phyloP scores from a whole-genome alignment of 192 early-diverging fungal genomes.

The Podila epicladia region DNA sequence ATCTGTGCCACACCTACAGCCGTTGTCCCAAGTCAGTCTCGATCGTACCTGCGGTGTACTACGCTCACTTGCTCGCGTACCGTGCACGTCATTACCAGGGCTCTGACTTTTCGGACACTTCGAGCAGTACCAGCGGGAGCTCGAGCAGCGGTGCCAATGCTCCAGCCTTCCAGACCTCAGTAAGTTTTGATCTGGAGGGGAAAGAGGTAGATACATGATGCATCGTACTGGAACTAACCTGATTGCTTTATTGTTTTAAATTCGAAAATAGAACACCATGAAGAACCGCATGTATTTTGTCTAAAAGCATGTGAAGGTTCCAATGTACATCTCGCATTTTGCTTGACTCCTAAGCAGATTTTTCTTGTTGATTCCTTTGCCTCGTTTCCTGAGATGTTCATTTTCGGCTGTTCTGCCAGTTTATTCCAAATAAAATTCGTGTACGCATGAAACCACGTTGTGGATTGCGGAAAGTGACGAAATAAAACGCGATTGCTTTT shows the following conservation, averaged over 20 bases:
- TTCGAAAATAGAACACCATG: neutral
- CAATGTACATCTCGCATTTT: neutral
- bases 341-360: neutral
- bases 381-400: too few relatives aligned
- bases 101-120: slow-evolving; percentile 53
- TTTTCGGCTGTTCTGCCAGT: too few relatives aligned
- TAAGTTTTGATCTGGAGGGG: neutral
- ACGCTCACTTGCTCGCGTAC: slow-evolving; percentile 86
- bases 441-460: too few relatives aligned
- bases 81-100: slow-evolving; percentile 76
- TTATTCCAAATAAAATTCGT: neutral
- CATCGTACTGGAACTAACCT: neutral
- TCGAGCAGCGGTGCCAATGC: neutral
- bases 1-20: slow-evolving; percentile 91
- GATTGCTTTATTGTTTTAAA: neutral
- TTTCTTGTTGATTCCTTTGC: too few relatives aligned
- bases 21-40: slow-evolving; percentile 88
- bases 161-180: neutral
- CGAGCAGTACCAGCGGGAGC: neutral
- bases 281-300: neutral
- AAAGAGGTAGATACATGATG: neutral
- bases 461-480: neutral
- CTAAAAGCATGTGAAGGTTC: neutral
- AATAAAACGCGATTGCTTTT: neutral
- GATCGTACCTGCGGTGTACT: slow-evolving; percentile 90